Evolutionary conservation across 2,329 filamentous ascomycete genomes (phyloP).

Genomic region (Colletotrichum simmondsii): DNA sequence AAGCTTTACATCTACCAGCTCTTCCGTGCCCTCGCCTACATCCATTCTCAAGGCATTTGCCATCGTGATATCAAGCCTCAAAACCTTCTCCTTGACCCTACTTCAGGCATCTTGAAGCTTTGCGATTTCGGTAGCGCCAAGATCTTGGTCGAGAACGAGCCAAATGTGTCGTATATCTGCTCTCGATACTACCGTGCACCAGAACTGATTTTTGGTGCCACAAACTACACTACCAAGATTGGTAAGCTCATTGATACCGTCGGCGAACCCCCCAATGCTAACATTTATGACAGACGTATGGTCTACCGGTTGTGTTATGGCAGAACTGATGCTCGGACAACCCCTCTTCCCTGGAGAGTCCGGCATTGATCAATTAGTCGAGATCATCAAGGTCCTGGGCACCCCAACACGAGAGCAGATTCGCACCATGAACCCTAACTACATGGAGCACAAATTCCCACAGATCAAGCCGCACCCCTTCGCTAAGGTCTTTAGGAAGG

Average conservation of each 20-base stretch:
- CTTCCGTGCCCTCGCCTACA: slow-evolving; percentile 97
- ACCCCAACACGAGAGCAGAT: slow-evolving; percentile 98
- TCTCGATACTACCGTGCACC: slow-evolving; percentile 98
- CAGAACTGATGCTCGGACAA: slow-evolving; percentile 98
- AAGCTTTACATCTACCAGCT: slow-evolving; percentile 99
- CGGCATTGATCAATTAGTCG: slow-evolving; percentile 96
- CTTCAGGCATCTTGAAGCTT: slow-evolving; percentile 91
- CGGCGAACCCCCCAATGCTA: neutral
- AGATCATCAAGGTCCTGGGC: slow-evolving; percentile 99
- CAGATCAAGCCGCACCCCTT: slow-evolving; percentile 99
- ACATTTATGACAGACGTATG: slow-evolving; percentile 79
- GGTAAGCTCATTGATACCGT: slow-evolving; percentile 69
- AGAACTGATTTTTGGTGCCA: slow-evolving; percentile 97
- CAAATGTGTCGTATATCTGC: slow-evolving; percentile 99
- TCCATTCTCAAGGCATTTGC: slow-evolving; percentile 99
- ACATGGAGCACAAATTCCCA: slow-evolving; percentile 99
- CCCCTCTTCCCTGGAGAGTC: slow-evolving; percentile 98
- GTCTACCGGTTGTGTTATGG: slow-evolving; percentile 99
- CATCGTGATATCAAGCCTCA: slow-evolving; percentile 99
- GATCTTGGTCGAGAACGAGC: slow-evolving; percentile 98
- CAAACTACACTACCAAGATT: slow-evolving; percentile 99
- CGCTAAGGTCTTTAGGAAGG: slow-evolving; percentile 99
- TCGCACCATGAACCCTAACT: slow-evolving; percentile 99
- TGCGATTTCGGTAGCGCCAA: slow-evolving; percentile 99
- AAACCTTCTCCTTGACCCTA: slow-evolving; percentile 93